These are phyloP conservation scores for Paramecium caudatum DNA, from an alignment of 73 alveolate species.

Conservation along the genomic window DNA sequence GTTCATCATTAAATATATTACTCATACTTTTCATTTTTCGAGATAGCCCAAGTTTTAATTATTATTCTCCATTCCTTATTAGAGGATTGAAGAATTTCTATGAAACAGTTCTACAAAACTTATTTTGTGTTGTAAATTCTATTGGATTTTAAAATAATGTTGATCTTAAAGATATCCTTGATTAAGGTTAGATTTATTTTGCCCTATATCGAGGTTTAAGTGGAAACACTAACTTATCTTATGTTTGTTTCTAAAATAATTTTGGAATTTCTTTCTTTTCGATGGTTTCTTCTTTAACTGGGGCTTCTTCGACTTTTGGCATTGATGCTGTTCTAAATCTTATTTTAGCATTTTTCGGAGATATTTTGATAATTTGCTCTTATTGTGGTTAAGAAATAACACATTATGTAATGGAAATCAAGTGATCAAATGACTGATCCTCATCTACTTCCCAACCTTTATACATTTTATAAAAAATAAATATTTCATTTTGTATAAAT, in stretches of 20 bases:
- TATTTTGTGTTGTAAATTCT: not conserved
- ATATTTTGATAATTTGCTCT: not conserved
- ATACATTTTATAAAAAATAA: conserved; percentile 25
- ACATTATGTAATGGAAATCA: not conserved
- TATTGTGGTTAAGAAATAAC: not conserved
- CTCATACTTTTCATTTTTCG: conserved; percentile 56
- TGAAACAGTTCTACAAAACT: conserved; percentile 35
- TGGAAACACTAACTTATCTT: too few species aligned
- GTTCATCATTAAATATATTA: conserved; percentile 60
- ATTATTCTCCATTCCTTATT: conserved; percentile 37
- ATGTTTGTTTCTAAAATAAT: not conserved
- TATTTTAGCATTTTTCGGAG: conserved; percentile 21
- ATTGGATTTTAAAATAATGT: conserved; percentile 64
- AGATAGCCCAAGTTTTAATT: conserved; percentile 28
- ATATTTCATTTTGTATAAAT: not conserved
- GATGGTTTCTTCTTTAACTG: not conserved
- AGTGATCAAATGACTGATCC: conserved; percentile 30
- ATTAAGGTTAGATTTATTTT: not conserved
- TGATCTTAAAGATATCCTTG: conserved; percentile 23
- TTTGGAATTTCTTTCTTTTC: not conserved
- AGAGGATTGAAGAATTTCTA: conserved; percentile 61
- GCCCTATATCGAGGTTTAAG: not conserved
- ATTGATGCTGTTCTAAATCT: conserved; percentile 48
- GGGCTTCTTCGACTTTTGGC: conserved; percentile 38
- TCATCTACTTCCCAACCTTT: conserved; percentile 67